Conservation (phyloP, 2,329 filamentous ascomycete species). For the Fusarium pseudograminearum region DNA sequence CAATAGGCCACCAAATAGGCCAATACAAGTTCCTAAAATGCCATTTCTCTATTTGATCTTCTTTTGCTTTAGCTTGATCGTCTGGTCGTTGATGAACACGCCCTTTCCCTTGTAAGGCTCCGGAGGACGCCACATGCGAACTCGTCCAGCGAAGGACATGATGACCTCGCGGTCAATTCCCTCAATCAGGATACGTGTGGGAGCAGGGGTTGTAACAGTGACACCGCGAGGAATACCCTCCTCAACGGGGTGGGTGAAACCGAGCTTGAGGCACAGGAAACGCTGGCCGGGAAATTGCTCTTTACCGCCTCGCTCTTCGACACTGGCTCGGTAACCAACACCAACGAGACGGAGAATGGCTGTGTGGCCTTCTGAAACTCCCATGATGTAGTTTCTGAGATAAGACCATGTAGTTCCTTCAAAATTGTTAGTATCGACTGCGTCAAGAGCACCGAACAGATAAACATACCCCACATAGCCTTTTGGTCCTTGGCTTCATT, state of each 20-base stretch:
- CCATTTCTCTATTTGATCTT: slow-evolving; percentile 79
- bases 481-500: slow-evolving; percentile 77
- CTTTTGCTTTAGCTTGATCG: slow-evolving; percentile 98
- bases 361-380: slow-evolving; percentile 95
- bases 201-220: slow-evolving; percentile 87
- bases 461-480: slow-evolving; percentile 89
- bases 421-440: slow-evolving; percentile 19
- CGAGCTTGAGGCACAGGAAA: slow-evolving; percentile 93
- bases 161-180: slow-evolving; percentile 87
- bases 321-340: slow-evolving; percentile 91
- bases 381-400: slow-evolving; percentile 89
- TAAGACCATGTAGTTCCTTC: slow-evolving; percentile 90
- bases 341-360: slow-evolving; percentile 93
- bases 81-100: slow-evolving; percentile 97
- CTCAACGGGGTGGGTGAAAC: slow-evolving; percentile 96
- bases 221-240: slow-evolving; percentile 85
- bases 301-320: slow-evolving; percentile 81
- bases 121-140: slow-evolving; percentile 87
- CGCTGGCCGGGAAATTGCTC: slow-evolving; percentile 84
- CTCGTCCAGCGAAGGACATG: slow-evolving; percentile 90
- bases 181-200: slow-evolving; percentile 91
- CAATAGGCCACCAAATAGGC: slow-evolving; percentile 29
- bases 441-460: background rate
- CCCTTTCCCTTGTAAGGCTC: slow-evolving; percentile 99
- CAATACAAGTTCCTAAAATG: background rate